These are phyloP conservation scores for Proteromonas lacertae DNA, from an alignment of 352 stramenopile species.

Conservation along the genomic window DNA sequence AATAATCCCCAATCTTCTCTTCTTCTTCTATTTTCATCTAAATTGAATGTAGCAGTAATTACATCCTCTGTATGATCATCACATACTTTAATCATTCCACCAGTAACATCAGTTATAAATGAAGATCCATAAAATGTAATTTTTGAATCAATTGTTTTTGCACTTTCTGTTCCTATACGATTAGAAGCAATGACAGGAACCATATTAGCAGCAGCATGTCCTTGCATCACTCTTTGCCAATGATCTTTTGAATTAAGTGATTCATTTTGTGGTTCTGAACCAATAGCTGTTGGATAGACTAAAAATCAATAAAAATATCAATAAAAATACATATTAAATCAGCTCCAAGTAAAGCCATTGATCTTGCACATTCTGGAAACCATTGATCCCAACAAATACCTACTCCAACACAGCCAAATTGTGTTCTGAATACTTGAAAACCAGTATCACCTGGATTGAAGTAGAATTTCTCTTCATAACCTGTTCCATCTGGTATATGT, in stretches of 20 bases:
- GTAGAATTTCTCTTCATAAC: constrained; percentile 21
- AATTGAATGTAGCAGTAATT: not conserved
- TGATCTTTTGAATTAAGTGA: constrained; percentile 30
- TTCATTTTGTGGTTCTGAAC: constrained; percentile 24
- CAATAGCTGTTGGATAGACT: constrained; percentile 17
- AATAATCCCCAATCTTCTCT: constrained; percentile 25
- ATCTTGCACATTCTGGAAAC: constrained; percentile 46
- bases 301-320: constrained; percentile 3
- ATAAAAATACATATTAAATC: constrained; percentile 20
- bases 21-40: not conserved
- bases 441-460: constrained; percentile 46
- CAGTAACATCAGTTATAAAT: constrained; percentile 53
- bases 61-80: not conserved
- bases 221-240: constrained; percentile 57
- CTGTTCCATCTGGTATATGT: constrained; percentile 52
- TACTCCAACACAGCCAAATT: constrained; percentile 39
- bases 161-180: constrained; percentile 29
- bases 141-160: constrained; percentile 12
- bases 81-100: constrained; percentile 25
- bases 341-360: constrained; percentile 39
- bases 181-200: constrained; percentile 51
- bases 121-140: constrained; percentile 63
- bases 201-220: constrained; percentile 44
- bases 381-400: constrained; percentile 57
- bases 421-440: constrained; percentile 47